Evolutionary conservation across 2,329 filamentous ascomycete species (phyloP).

Genomic region (Ascochyta viciae-villosae): DNA sequence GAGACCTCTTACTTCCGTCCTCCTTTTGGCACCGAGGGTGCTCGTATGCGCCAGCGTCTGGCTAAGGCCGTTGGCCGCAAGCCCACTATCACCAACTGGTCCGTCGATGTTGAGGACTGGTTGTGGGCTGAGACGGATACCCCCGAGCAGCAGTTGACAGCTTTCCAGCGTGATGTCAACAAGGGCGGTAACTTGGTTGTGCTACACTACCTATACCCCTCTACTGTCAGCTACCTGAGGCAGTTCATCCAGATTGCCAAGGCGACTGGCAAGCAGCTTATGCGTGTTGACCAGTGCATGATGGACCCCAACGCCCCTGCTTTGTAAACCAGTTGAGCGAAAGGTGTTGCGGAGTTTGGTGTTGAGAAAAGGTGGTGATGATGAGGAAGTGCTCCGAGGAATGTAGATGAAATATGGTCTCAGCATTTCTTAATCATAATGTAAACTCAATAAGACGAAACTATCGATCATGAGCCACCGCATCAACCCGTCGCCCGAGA

Average conservation of each 20-base stretch:
- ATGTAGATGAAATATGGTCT: not conserved
- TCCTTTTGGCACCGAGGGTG: constrained; percentile 72
- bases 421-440: constrained; percentile 10
- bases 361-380: not conserved
- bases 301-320: constrained; percentile 65
- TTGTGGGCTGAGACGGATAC: constrained; percentile 68
- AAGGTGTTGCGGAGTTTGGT: not conserved
- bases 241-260: constrained; percentile 72
- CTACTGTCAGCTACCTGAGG: constrained; percentile 68
- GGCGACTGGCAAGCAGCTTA: constrained; percentile 67
- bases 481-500: not conserved
- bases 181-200: constrained; percentile 71
- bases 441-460: not conserved
- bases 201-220: constrained; percentile 72
- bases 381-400: constrained; percentile 5
- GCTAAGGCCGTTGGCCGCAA: constrained; percentile 56
- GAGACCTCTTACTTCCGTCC: constrained; percentile 68
- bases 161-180: constrained; percentile 68
- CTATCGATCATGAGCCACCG: not conserved
- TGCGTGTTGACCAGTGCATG: constrained; percentile 72
- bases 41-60: constrained; percentile 69
- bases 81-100: constrained; percentile 70
- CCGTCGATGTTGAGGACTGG: constrained; percentile 75
- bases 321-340: constrained; percentile 5
- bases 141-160: constrained; percentile 70